phyloP scores from a whole-genome alignment of 2,329 filamentous ascomycete species.

The Cyphellophora attinorum region DNA sequence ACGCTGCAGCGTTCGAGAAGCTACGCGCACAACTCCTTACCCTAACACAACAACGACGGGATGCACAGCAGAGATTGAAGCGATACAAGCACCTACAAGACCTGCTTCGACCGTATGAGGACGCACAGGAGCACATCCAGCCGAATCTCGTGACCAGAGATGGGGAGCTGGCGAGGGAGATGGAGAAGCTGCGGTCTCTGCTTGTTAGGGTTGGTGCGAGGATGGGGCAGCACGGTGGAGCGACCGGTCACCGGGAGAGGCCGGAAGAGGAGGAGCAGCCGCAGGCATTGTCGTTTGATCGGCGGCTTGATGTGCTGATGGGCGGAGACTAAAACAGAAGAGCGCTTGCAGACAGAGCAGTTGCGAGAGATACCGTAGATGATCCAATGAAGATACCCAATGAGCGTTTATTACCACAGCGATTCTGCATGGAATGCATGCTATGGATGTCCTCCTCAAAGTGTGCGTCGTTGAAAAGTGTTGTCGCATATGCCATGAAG shows the following conservation, averaged over 20 bases:
- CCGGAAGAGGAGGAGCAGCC: conserved; percentile 22
- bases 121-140: conserved; percentile 42
- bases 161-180: conserved; percentile 38
- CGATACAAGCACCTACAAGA: conserved; percentile 36
- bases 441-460: too few species aligned
- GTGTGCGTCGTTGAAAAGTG: too few species aligned
- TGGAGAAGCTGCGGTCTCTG: conserved; percentile 40
- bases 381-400: too few species aligned
- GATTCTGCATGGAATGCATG: too few species aligned
- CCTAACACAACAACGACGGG: conserved; percentile 36
- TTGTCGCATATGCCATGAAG: too few species aligned
- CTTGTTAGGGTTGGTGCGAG: conserved; percentile 32
- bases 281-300: conserved; percentile 29
- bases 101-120: conserved; percentile 39
- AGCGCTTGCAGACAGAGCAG: too few species aligned
- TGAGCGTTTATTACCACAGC: too few species aligned
- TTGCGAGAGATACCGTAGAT: too few species aligned
- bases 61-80: conserved; percentile 35
- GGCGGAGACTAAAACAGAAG: too few species aligned
- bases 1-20: conserved; percentile 16
- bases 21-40: conserved; percentile 35
- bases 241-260: too few species aligned
- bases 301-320: too few species aligned
- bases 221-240: conserved; percentile 24
- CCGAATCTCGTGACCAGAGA: conserved; percentile 45